Conservation (phyloP, 495 filamentous ascomycete genomes). For the Lasiosphaeria miniovina region DNA sequence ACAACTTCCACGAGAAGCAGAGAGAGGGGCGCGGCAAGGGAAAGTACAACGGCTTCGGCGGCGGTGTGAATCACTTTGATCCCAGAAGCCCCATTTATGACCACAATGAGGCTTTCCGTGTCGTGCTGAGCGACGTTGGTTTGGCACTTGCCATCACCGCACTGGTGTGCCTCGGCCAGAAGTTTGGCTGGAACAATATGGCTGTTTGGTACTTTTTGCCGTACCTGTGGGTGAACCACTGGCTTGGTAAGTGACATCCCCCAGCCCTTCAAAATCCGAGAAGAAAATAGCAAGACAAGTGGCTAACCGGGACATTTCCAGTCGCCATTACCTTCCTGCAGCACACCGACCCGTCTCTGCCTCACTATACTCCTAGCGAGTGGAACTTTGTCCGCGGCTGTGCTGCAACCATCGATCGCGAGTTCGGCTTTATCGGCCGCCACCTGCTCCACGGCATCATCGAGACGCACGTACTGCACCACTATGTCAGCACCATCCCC, state of each 20-base stretch:
- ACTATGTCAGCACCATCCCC: slow-evolving; percentile 80
- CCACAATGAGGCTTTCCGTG: slow-evolving; percentile 77
- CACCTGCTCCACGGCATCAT: slow-evolving; percentile 87
- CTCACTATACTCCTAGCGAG: slow-evolving; percentile 72
- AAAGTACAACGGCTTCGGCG: slow-evolving; percentile 77
- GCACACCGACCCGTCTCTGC: slow-evolving; percentile 81
- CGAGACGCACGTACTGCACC: slow-evolving; percentile 89
- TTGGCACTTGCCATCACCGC: slow-evolving; percentile 54
- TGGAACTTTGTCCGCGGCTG: slow-evolving; percentile 88
- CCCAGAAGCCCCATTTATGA: slow-evolving; percentile 87
- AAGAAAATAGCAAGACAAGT: slow-evolving; percentile 30
- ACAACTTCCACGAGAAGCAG: slow-evolving; percentile 83
- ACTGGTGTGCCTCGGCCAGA: slow-evolving; percentile 61
- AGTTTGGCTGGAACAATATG: slow-evolving; percentile 80
- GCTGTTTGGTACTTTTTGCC: slow-evolving; percentile 91
- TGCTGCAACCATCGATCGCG: slow-evolving; percentile 82
- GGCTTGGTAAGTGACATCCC: slow-evolving; percentile 62
- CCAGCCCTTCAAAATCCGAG: not conserved
- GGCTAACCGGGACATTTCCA: slow-evolving; percentile 22
- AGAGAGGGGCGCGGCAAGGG: slow-evolving; percentile 84
- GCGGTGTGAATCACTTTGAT: slow-evolving; percentile 92
- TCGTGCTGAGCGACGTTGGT: slow-evolving; percentile 81
- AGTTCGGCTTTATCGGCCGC: slow-evolving; percentile 85
- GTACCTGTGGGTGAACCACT: slow-evolving; percentile 99
- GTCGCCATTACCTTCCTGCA: slow-evolving; percentile 87